A percentile compares a stretch with the other conserved stretches of the same genome.
phyloP scores from a whole-genome alignment of 352 stramenopile species.

The Phytophthora citrophthora region DNA sequence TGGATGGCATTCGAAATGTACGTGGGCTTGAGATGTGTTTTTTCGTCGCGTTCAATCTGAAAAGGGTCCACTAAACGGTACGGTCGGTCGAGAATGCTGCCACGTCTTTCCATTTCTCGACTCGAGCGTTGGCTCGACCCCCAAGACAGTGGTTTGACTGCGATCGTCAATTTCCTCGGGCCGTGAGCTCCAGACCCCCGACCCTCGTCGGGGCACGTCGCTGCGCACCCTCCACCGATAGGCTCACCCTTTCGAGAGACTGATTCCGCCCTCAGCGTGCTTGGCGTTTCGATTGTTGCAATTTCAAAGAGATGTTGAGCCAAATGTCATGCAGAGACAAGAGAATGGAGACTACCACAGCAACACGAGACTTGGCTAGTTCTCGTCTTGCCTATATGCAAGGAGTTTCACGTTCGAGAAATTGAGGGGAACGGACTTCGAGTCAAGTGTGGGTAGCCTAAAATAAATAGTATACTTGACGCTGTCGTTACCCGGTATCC shows the following conservation, averaged over 20 bases:
- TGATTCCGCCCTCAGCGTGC: slow-evolving; percentile 25
- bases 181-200: slow-evolving; percentile 23
- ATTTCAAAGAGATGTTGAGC: background rate
- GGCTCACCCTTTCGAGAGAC: slow-evolving; percentile 18
- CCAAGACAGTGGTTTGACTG: slow-evolving; percentile 28
- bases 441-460: slow-evolving; percentile 8
- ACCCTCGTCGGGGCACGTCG: slow-evolving; percentile 14
- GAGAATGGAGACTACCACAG: background rate
- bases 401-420: slow-evolving; percentile 23
- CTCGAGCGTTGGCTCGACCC: slow-evolving; percentile 1
- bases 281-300: slow-evolving; percentile 12
- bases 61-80: slow-evolving; percentile 76
- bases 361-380: background rate
- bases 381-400: slow-evolving; percentile 18
- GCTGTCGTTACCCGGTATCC: slow-evolving; percentile 23
- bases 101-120: slow-evolving; percentile 32
- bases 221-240: slow-evolving; percentile 2
- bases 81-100: slow-evolving; percentile 19
- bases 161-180: slow-evolving; percentile 37
- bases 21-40: slow-evolving; percentile 54
- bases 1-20: slow-evolving; percentile 84
- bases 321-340: slow-evolving; percentile 26
- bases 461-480: slow-evolving; percentile 21
- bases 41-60: slow-evolving; percentile 57
- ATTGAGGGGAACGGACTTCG: slow-evolving; percentile 3